phyloP scores from a whole-genome alignment of 305 asterid species.

The Fraxinus platypoda region DNA sequence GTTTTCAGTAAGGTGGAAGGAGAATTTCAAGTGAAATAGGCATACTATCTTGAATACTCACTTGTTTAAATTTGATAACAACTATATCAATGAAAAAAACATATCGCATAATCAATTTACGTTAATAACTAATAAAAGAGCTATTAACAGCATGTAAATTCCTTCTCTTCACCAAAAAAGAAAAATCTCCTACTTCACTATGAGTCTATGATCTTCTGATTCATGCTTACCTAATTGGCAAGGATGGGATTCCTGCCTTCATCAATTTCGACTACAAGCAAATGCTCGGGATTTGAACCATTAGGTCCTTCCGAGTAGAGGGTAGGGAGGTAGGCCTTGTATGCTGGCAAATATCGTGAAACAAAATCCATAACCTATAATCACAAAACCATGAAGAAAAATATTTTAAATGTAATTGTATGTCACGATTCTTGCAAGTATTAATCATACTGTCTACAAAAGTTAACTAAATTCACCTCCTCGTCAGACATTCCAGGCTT shows the following conservation, averaged over 20 bases:
- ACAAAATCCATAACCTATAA: conserved; percentile 81
- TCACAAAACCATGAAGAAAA: conserved; percentile 9
- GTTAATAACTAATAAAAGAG: neutral
- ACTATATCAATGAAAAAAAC: neutral
- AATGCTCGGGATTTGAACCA: conserved; percentile 73
- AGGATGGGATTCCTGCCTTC: conserved; percentile 96
- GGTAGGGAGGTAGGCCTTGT: conserved; percentile 93
- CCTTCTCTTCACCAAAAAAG: neutral
- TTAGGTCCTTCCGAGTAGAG: conserved; percentile 91
- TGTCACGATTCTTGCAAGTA: neutral
- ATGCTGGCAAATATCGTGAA: conserved; percentile 91
- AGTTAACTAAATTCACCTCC: conserved; percentile 50
- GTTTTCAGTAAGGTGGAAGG: neutral
- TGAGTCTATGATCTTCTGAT: neutral
- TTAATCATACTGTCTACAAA: neutral
- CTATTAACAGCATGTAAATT: neutral
- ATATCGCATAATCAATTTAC: neutral
- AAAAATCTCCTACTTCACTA: neutral
- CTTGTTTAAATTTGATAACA: neutral
- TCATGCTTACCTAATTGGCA: conserved; percentile 42
- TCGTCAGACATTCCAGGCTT: conserved; percentile 83
- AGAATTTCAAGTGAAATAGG: neutral
- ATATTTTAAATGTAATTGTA: neutral
- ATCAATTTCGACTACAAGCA: conserved; percentile 72
- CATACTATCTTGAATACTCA: neutral